Percentiles rank a stretch among this genome's conserved stretches.
Conservation (phyloP, 768 basidiomycete species). For the Boletus rubroflammeus region DNA sequence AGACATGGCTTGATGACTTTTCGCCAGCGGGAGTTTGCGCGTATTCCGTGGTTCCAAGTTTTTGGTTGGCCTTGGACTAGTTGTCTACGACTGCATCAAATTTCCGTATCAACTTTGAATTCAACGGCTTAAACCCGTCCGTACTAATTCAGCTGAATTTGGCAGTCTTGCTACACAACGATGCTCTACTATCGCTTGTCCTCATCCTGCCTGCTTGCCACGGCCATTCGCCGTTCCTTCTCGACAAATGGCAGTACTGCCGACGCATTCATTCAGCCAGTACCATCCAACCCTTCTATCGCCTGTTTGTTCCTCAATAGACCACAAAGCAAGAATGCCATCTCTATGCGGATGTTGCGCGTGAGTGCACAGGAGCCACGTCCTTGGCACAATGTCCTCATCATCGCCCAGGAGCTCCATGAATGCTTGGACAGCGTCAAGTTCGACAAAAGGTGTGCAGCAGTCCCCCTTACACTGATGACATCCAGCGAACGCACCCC, state of each 20-base stretch:
- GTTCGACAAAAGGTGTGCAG: conserved; percentile 58
- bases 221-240: conserved; percentile 12
- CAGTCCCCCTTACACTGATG: neutral
- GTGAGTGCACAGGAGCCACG: conserved; percentile 34
- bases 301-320: conserved; percentile 75
- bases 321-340: conserved; percentile 83
- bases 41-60: too few relatives aligned
- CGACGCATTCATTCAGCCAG: conserved; percentile 48
- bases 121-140: too few relatives aligned
- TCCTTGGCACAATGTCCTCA: conserved; percentile 1
- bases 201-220: neutral
- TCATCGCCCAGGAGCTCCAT: conserved; percentile 55
- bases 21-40: too few relatives aligned
- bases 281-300: conserved; percentile 58
- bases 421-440: conserved; percentile 64
- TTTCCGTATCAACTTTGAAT: too few relatives aligned
- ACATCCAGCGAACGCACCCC: neutral
- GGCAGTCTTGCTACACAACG: neutral
- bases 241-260: conserved; percentile 18
- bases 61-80: too few relatives aligned
- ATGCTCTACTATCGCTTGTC: conserved; percentile 7
- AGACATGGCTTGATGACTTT: too few relatives aligned
- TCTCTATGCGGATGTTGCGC: conserved; percentile 68
- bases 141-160: neutral
- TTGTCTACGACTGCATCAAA: too few relatives aligned